Evolutionary conservation across 2,329 filamentous ascomycete genomes (phyloP), one percentile per base, ranked within the genome.

Genomic region (Pezicula radicicola): DNA sequence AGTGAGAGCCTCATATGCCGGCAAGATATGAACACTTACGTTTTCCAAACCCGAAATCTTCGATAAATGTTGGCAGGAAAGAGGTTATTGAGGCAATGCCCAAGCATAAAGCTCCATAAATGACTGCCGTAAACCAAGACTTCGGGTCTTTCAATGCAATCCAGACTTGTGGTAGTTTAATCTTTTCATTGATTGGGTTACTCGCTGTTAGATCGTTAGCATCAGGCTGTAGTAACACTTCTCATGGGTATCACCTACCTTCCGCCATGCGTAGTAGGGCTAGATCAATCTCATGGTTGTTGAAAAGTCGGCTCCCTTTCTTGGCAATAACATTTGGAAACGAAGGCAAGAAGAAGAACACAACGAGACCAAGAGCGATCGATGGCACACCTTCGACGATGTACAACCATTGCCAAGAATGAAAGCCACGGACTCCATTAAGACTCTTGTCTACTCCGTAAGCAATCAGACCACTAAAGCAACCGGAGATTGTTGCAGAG

Each of bases 341-440:
- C 15, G 47, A 48, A 7, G 50, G 49, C 9, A 49, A 28, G 15
- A 50, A 21, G 25, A 49, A 47, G 13, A 55, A 18, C 4, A 49
- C 25, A 7, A 52, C 41, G 13, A 50, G 35, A 7, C 41, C 50
- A 13, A 46, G 25, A 10, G 41, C 48, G 19, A 49, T 56, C 6
- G 39, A 40, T 18, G 43, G 45, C 6, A 51, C 46, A 6, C 60
- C 61, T 49, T 62, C 51, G 25, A 60, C 51, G 10, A 61, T 39
- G 16, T 60, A 56, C 13, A 61, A 46, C 58, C 58, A 61, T 39
- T 54, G 16, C 59, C 58, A 60, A 3, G 54, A 42, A 15, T 18
- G 7, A 35, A 28, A 54, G 10, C 55, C 53, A 16, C 47, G 42
- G 7, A 33, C 40, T 8, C 47, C 46, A 39, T 54, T 35, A 2